Evolutionary conservation across 352 stramenopile genomes (phyloP), one percentile per base, ranked within the genome.

Genomic region (Globisporangium cederbergense): DNA sequence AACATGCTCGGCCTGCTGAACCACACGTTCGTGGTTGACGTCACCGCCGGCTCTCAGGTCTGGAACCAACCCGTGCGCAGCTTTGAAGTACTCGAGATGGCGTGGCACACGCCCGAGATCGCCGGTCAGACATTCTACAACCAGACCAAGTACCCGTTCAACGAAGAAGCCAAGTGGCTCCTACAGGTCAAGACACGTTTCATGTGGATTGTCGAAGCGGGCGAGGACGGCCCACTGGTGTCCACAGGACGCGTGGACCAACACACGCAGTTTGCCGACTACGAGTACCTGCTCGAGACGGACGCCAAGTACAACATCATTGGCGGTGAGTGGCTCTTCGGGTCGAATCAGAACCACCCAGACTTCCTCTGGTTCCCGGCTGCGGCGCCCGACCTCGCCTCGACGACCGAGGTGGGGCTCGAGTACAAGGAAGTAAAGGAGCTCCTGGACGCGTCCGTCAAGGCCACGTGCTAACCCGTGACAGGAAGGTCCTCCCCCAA

Each of bases 291-390:
- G 9, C 73, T 91, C 9, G 83, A 92, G 68, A 79, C 81, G 38
- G 75, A 93, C 65, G 72, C 72, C n/a, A 66, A 66, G 7, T 77
- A 81, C 54, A 72, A 86, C 58, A 86, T 92, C 68, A 72, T 90
- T 13, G 83, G 83, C 51, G 83, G 83, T 3, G 83, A 92, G 64
- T 92, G 83, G 83, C 34, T 92, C 34, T 67, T 64, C 10, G 72
- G 63, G 3, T 89, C 80, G 51, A 83, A 75, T 51, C 63, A 58
- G 9, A 76, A 81, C 55, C 83, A 92, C 63, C 76, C 79, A 0
- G 83, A 92, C 50, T 92, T 92, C 59, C 50, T 90, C 2, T 92
- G 83, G 83, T 77, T 92, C n/a, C 74, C 78, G 18, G 71, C 78
- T 3, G 67, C 40, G 54, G 75, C 72, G 38, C 75, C 77, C 1